Conservation (phyloP, 768 basidiomycete species). For the Clitopilus passeckerianus region DNA sequence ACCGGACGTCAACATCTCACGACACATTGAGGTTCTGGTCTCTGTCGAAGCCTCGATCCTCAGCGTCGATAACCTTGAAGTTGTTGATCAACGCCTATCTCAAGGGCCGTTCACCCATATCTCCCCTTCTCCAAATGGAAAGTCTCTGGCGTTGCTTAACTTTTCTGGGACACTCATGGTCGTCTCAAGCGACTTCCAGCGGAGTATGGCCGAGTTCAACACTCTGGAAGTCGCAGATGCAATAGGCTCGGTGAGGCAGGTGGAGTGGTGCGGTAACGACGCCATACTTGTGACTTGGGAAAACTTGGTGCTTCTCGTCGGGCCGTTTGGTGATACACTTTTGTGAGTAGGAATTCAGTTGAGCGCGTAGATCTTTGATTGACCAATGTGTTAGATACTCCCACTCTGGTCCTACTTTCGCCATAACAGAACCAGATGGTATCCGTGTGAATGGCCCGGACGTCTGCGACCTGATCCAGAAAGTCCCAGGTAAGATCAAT, state of each 20-base stretch:
- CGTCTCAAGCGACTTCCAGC: conserved; percentile 90
- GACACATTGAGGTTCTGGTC: conserved; percentile 86
- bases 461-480: conserved; percentile 85
- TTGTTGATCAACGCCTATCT: conserved; percentile 80
- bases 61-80: conserved; percentile 85
- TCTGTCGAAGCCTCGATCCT: conserved; percentile 78
- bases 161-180: conserved; percentile 77
- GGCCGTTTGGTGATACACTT: conserved; percentile 84
- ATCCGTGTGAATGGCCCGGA: conserved; percentile 79
- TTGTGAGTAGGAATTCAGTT: conserved; percentile 45
- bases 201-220: conserved; percentile 84
- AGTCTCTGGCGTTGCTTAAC: conserved; percentile 82
- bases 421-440: conserved; percentile 86
- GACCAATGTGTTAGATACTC: conserved; percentile 51
- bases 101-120: conserved; percentile 88
- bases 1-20: conserved; percentile 82
- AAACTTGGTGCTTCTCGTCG: conserved; percentile 74
- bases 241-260: conserved; percentile 58
- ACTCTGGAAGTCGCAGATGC: conserved; percentile 50
- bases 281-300: conserved; percentile 88
- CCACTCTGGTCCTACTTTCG: conserved; percentile 71
- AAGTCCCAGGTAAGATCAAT: conserved; percentile 74
- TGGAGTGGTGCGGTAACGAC: conserved; percentile 97
- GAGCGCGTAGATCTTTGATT: conserved; percentile 5
- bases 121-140: conserved; percentile 90